Evolutionary conservation across 2,329 filamentous ascomycete genomes (phyloP), one percentile per base, ranked within the genome.

Genomic region (Daldinia sp.): DNA sequence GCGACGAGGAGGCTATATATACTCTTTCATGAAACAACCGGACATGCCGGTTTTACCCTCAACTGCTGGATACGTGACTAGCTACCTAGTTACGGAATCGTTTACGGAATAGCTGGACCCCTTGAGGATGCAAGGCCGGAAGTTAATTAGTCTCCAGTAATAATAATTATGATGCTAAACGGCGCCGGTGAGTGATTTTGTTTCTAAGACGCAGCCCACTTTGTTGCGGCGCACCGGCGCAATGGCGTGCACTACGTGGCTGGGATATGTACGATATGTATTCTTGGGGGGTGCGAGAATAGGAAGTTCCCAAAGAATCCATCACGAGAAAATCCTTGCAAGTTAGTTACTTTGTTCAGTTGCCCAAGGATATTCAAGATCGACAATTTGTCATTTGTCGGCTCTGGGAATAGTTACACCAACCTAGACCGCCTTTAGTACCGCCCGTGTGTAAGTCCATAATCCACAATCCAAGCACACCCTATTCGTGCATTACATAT

Each of bases 181-280:
- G 53, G 48, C 39, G 51, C 59, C 55, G 54, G 58, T 67, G 64
- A 67, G 64, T 64, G 43, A 67, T 67, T 67, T 67, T 64, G 55
- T 64, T 53, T 47, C 29, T 53, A 48, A 49, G 56, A 64, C 50
- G 64, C 61, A 67, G 50, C 34, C 61, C 58, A 64, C 61, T 63
- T n/a, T 35, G 39, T 48, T 55, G 57, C 56, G 60, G 53, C 54
- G 56, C 51, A 51, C 60, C 45, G 23, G 45, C 45, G 37, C 11
- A 32, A 32, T 11, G 29, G 29, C 6, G 29, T 32, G 15, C 45
- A 45, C 41, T 58, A 65, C 58, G 58, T 57, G 48, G 48, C 32
- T 53, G 49, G 49, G 49, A 52, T 29, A 35, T 39, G 35, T 25
- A 11, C 30, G 27, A 30, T 50, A 30, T 27, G 19, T 49, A 41